These are phyloP conservation scores for Parathielavia hyrcaniae DNA, from an alignment of 495 filamentous ascomycete species.

Conservation along the genomic window DNA sequence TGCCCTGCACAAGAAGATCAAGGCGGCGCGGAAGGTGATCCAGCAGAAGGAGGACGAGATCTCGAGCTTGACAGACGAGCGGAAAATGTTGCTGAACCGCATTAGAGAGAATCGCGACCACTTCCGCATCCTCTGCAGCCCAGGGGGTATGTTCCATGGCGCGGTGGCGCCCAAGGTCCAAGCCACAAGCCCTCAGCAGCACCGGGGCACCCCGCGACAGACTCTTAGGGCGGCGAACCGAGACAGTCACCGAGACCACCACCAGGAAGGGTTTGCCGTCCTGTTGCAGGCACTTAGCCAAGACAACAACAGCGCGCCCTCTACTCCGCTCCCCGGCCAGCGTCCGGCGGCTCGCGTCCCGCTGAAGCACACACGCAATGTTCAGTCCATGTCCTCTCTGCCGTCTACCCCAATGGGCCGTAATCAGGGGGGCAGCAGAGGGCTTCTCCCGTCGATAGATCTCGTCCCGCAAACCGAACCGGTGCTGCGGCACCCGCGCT, in stretches of 20 bases:
- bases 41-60: slow-evolving; percentile 62
- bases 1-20: slow-evolving; percentile 51
- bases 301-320: slow-evolving; percentile 61
- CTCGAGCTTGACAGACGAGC: slow-evolving; percentile 58
- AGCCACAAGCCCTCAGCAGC: slow-evolving; percentile 44
- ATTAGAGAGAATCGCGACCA: slow-evolving; percentile 85
- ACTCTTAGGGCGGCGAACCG: slow-evolving; percentile 42
- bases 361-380: slow-evolving; percentile 57
- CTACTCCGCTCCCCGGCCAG: slow-evolving; percentile 48
- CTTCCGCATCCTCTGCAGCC: slow-evolving; percentile 59
- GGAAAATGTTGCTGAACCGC: slow-evolving; percentile 66
- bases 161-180: slow-evolving; percentile 49
- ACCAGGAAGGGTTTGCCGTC: slow-evolving; percentile 58
- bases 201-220: slow-evolving; percentile 41
- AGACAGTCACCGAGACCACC: slow-evolving; percentile 35
- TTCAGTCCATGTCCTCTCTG: slow-evolving; percentile 73
- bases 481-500: slow-evolving; percentile 33
- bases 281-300: slow-evolving; percentile 71
- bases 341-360: slow-evolving; percentile 41
- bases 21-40: slow-evolving; percentile 68
- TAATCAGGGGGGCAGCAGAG: slow-evolving; percentile 40
- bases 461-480: slow-evolving; percentile 53
- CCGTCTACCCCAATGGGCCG: slow-evolving; percentile 62
- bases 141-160: slow-evolving; percentile 50
- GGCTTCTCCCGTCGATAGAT: slow-evolving; percentile 48